Evolutionary conservation across 2,329 filamentous ascomycete species (phyloP), one percentile per base, ranked within the genome.

Genomic region (Talaromyces piceae): DNA sequence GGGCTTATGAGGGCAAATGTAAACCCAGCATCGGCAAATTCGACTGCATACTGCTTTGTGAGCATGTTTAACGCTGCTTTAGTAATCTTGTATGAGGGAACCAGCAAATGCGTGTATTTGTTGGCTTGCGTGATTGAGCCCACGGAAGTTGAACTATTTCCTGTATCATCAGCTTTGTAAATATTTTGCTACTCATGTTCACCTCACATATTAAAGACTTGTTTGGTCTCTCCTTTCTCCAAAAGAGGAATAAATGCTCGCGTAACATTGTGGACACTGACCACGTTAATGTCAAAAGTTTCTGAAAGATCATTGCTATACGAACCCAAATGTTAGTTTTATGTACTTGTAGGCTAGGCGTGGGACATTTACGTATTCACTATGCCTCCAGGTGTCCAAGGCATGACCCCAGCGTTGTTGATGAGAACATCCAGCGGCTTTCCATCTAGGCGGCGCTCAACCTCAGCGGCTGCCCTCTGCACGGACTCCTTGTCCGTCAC

Each of bases 31-130:
- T 69, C 56, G 3, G 50, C 66, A 43, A 65, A 64, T 3, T 51
- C 49, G 11, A 48, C 53, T 6, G 58, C 58, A 39, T 61, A 61
- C 47, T 63, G 73, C 2, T 71, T 64, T 1, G 72, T 77, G 37
- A 78, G 58, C 60, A 71, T 70, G 55, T 76, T 75, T 48, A 77
- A 53, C 0, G 74, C 74, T 0, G 75, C 68, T 54, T 78, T 78
- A 11, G 70, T 68, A 55, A 77, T 66, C 55, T 75, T 69, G 65
- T 73, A 73, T 2, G 68, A 64, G 3, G 71, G 71, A 0, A 51
- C 43, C 2, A 67, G 65, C 5, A 59, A 53, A 2, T 51, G 44
- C 2, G 33, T 50, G 48, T 54, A 67, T 8, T 39, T 45, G 1
- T 49, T 9, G 1, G 63, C 58, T 48, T 59, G 44, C 9, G 59